Conservation (phyloP, 208 protist genomes). For the Leishmania braziliensis region DNA sequence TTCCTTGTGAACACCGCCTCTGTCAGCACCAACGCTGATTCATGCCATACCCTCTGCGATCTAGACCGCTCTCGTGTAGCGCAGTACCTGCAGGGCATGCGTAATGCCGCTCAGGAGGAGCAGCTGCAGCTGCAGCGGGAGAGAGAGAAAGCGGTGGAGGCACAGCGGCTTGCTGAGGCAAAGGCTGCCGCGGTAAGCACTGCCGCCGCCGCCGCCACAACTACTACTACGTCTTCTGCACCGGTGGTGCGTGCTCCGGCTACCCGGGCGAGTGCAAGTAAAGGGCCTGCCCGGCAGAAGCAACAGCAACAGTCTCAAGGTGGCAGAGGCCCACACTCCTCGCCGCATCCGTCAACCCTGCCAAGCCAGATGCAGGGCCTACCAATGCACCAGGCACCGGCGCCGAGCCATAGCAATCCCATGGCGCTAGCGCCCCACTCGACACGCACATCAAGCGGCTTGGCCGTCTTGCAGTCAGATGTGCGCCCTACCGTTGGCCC, state of each 20-base stretch:
- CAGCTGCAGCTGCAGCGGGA: conserved; percentile 11
- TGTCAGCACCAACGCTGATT: background rate
- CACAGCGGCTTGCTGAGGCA: background rate
- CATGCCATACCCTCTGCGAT: background rate
- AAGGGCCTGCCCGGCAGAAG: background rate
- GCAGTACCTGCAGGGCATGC: conserved; percentile 23
- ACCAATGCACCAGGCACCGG: background rate
- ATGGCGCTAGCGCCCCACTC: background rate
- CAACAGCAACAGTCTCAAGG: background rate
- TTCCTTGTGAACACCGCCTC: background rate
- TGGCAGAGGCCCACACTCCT: background rate
- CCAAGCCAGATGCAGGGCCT: background rate
- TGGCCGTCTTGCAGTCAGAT: background rate
- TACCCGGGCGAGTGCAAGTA: background rate
- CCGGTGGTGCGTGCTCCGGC: background rate
- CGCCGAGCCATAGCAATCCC: background rate
- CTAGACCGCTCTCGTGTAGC: conserved; percentile 8
- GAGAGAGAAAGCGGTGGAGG: background rate
- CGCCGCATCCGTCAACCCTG: no score
- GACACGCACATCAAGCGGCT: background rate
- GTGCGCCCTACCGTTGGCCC: background rate
- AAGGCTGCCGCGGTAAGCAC: conserved; percentile 2
- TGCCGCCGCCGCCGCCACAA: background rate
- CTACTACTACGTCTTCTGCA: background rate
- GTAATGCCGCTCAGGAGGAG: background rate